A percentile compares a stretch with the other conserved stretches of the same genome.
Evolutionary conservation across 2,329 filamentous ascomycete species (phyloP).

Genomic region (Hypomyces perniciosus): DNA sequence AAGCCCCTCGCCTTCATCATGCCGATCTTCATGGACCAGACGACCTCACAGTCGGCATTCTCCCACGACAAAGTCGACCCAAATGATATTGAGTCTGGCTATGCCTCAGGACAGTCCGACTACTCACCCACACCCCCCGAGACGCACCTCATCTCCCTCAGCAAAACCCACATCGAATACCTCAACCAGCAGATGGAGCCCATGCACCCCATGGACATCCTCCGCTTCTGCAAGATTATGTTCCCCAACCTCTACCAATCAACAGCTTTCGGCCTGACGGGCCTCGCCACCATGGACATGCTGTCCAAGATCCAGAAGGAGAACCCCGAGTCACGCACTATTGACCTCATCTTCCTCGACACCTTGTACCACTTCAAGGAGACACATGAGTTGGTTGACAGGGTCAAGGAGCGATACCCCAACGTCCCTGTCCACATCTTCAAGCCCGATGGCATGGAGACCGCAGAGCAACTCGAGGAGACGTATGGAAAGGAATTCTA

Average conservation of each 20-base stretch:
- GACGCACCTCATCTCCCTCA: slow-evolving; percentile 72
- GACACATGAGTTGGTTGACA: slow-evolving; percentile 67
- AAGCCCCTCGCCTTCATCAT: slow-evolving; percentile 18
- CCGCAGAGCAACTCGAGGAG: slow-evolving; percentile 68
- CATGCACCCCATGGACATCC: slow-evolving; percentile 83
- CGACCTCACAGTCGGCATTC: slow-evolving; percentile 35
- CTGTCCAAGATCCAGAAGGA: slow-evolving; percentile 65
- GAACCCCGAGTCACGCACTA: slow-evolving; percentile 52
- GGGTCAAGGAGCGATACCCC: slow-evolving; percentile 70
- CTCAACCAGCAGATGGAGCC: slow-evolving; percentile 84
- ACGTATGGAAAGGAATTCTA: slow-evolving; percentile 79
- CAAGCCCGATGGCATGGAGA: slow-evolving; percentile 73
- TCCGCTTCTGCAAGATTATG: slow-evolving; percentile 86
- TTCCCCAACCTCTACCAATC: slow-evolving; percentile 87
- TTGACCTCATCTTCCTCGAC: slow-evolving; percentile 75
- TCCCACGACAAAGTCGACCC: slow-evolving; percentile 36
- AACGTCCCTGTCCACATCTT: slow-evolving; percentile 79
- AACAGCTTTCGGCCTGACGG: slow-evolving; percentile 75
- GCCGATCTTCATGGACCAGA: slow-evolving; percentile 31
- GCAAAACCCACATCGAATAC: slow-evolving; percentile 79
- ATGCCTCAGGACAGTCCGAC: slow-evolving; percentile 54
- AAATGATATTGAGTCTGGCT: slow-evolving; percentile 69
- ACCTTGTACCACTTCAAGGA: slow-evolving; percentile 78
- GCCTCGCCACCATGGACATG: slow-evolving; percentile 80
- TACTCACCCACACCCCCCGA: slow-evolving; percentile 31